Evolutionary conservation across 169 alveolate genomes (phyloP), one percentile per base, ranked within the genome.

Genomic region (Plasmodium gonderi): DNA sequence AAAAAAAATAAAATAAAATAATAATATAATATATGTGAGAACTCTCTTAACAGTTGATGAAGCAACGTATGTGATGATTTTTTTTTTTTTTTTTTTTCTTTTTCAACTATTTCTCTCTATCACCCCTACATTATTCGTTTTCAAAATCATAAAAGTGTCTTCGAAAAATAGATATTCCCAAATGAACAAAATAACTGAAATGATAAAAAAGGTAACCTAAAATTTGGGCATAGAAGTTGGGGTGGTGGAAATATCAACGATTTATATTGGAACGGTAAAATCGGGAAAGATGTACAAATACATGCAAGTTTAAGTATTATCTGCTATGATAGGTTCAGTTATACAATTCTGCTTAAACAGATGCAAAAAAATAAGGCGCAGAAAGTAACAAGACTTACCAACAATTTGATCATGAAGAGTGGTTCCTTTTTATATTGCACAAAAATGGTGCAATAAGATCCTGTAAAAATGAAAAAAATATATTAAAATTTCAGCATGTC

Each of bases 341-440:
- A n/a, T n/a, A n/a, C n/a, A n/a, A n/a, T n/a, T n/a, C n/a, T n/a
- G n/a, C n/a, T n/a, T n/a, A n/a, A n/a, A n/a, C n/a, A n/a, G n/a
- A n/a, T n/a, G n/a, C n/a, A n/a, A 54, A 26, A 54, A 78, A 9
- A 0, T 8, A 47, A 14, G 7, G 36, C 6, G 45, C 29, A 54
- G 12, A 54, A 8, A 31, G 44, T 78, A 54, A 9, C 38, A 11
- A 3, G 8, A 20, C 44, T 42, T 87, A 87, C 93, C 72, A 87
- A 29, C 33, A 75, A 42, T 2, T 75, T n/a, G 6, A 87, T 87
- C 93, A 87, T 87, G 44, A 87, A 65, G 2, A 76, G 2, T 47
- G 93, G 93, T 26, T 87, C 36, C 29, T 87, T 87, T 76, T 87
- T 87, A 29, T 87, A 76, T n/a, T 72, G 67, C 26, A 87, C 93